These are phyloP conservation scores for Amanita rubescens DNA, from an alignment of 768 basidiomycete genomes.

Conservation along the genomic window DNA sequence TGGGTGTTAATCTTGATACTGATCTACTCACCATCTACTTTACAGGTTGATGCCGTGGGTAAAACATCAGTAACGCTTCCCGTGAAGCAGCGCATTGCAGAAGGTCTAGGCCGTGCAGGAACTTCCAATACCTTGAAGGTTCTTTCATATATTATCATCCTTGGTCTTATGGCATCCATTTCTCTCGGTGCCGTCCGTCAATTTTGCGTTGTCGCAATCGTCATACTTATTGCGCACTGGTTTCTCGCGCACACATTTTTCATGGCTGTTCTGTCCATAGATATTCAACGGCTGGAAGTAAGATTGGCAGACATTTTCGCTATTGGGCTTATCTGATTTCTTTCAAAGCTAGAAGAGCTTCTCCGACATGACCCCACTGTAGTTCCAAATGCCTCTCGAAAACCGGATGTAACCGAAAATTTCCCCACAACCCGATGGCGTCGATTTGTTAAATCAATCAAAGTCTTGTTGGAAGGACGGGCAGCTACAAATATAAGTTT, in stretches of 20 bases:
- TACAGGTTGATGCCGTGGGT: conserved; percentile 77
- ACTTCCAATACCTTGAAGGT: conserved; percentile 91
- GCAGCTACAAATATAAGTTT: conserved; percentile 75
- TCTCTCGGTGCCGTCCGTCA: conserved; percentile 80
- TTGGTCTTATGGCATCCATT: conserved; percentile 69
- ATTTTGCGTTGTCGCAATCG: conserved; percentile 89
- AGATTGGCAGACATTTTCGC: conserved; percentile 14
- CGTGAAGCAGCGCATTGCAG: conserved; percentile 87
- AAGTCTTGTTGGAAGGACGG: conserved; percentile 53
- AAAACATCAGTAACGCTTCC: conserved; percentile 80
- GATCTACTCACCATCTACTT: conserved; percentile 17
- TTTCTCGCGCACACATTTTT: conserved; percentile 96
- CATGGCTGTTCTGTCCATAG: conserved; percentile 89
- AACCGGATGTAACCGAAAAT: conserved; percentile 21
- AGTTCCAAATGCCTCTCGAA: conserved; percentile 34
- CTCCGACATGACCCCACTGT: conserved; percentile 63
- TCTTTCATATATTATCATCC: conserved; percentile 74
- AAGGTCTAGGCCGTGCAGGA: conserved; percentile 84
- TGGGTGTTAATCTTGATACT: conserved; percentile 8
- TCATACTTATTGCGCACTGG: conserved; percentile 95
- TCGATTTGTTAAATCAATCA: conserved; percentile 31
- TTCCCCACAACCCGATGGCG: conserved; percentile 37
- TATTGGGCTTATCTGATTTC: conserved; percentile 6
- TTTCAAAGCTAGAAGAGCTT: conserved; percentile 70
- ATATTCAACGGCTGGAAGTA: conserved; percentile 88